A percentile compares a stretch with the other conserved stretches of the same genome.
Evolutionary conservation across 2,329 filamentous ascomycete species (phyloP).

Genomic region (Tolypocladium tundrense): DNA sequence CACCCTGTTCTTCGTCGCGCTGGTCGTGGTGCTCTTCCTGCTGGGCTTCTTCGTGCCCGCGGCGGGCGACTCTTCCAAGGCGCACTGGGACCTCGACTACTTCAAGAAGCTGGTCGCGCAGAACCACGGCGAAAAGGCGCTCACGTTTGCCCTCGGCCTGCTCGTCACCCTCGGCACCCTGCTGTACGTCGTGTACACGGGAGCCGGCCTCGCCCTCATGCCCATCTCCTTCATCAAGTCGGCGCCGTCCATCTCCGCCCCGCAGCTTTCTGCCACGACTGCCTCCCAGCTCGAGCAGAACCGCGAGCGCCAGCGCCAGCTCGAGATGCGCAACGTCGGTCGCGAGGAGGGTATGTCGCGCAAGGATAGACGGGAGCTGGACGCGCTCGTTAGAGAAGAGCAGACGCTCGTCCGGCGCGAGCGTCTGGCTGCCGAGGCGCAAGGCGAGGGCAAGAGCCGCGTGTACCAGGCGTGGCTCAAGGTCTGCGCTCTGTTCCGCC

Average conservation of each 20-base stretch:
- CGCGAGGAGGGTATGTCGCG: constrained; percentile 64
- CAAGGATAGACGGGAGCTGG: constrained; percentile 82
- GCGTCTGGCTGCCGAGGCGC: constrained; percentile 72
- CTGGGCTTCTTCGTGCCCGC: constrained; percentile 91
- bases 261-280: constrained; percentile 66
- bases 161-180: constrained; percentile 78
- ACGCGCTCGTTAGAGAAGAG: constrained; percentile 80
- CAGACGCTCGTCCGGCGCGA: constrained; percentile 84
- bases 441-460: constrained; percentile 65
- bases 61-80: constrained; percentile 53
- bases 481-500: constrained; percentile 70
- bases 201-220: constrained; percentile 76
- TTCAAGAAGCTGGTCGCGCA: constrained; percentile 70
- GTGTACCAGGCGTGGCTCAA: constrained; percentile 71
- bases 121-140: constrained; percentile 83
- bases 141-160: constrained; percentile 84
- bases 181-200: constrained; percentile 82
- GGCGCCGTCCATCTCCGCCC: constrained; percentile 74
- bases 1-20: constrained; percentile 70
- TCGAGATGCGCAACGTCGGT: constrained; percentile 76
- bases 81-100: constrained; percentile 76
- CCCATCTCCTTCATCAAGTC: constrained; percentile 89
- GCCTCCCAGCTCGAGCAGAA: constrained; percentile 76
- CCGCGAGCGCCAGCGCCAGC: constrained; percentile 80
- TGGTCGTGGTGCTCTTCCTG: constrained; percentile 76